Conservation (phyloP, 768 basidiomycete species). For the Tylopilus rubrobrunneus region DNA sequence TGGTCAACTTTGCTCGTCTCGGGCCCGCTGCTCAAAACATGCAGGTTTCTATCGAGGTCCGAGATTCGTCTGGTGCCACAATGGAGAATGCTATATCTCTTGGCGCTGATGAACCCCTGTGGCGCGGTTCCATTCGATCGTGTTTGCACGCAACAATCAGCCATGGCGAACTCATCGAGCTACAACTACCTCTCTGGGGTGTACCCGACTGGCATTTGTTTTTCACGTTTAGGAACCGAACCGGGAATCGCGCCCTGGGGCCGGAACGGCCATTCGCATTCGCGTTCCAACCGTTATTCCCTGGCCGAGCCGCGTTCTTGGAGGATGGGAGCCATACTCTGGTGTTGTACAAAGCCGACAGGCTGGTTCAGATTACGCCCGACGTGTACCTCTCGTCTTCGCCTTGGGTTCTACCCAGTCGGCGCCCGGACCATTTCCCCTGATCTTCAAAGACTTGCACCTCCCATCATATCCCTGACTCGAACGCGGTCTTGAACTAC, state of each 20-base stretch:
- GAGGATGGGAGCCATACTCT: no score
- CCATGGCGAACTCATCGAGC: conserved; percentile 90
- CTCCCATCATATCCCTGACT: conserved; percentile 34
- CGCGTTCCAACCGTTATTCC: conserved; percentile 85
- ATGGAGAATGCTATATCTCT: conserved; percentile 73
- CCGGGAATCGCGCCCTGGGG: no score
- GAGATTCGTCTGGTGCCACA: conserved; percentile 61
- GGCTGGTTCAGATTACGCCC: conserved; percentile 54
- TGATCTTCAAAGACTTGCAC: conserved; percentile 61
- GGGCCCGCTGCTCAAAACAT: conserved; percentile 53
- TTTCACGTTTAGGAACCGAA: no score
- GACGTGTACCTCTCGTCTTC: conserved; percentile 72
- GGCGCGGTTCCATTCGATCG: conserved; percentile 83
- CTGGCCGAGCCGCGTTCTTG: conserved; percentile 70
- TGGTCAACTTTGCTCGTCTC: conserved; percentile 58
- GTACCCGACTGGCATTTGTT: conserved; percentile 86
- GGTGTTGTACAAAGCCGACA: conserved; percentile 81
- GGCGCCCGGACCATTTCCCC: conserved; percentile 57
- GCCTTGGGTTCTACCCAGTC: conserved; percentile 52
- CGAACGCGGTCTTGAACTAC: no score
- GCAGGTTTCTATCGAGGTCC: conserved; percentile 89
- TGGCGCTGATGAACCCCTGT: conserved; percentile 82
- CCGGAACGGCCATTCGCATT: no score
- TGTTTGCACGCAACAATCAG: conserved; percentile 81
- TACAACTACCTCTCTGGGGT: conserved; percentile 65